Evolutionary conservation across 1,139 yeast genomes (phyloP).

Genomic region (Zhuliangozyma parablackwelliae): DNA sequence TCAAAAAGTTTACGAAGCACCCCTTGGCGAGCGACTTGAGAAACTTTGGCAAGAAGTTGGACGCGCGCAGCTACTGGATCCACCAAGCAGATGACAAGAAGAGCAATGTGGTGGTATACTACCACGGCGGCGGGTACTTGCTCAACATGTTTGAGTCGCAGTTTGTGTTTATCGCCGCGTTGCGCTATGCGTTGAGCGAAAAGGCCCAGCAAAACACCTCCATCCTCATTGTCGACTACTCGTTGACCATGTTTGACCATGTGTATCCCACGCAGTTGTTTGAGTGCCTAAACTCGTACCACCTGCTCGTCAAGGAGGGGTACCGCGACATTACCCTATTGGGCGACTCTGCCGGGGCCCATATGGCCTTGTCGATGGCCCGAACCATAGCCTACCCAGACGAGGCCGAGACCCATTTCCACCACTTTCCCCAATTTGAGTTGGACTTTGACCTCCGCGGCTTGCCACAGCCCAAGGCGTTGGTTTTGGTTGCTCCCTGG

Average conservation of each 20-base stretch:
- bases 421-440: conserved; percentile 17
- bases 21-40: conserved; percentile 10
- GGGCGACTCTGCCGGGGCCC: conserved; percentile 50
- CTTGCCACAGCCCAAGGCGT: conserved; percentile 26
- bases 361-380: conserved; percentile 29
- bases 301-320: conserved; percentile 22
- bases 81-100: conserved; percentile 7
- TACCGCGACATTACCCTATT: conserved; percentile 29
- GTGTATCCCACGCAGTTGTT: conserved; percentile 38
- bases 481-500: conserved; percentile 44
- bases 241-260: conserved; percentile 21
- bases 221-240: conserved; percentile 36
- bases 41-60: conserved; percentile 25
- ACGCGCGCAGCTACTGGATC: conserved; percentile 24
- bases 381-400: conserved; percentile 32
- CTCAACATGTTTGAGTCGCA: conserved; percentile 27
- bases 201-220: conserved; percentile 18
- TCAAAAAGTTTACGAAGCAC: conserved; percentile 7
- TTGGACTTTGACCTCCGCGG: conserved; percentile 9
- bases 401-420: conserved; percentile 19
- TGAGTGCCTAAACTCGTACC: conserved; percentile 28
- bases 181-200: conserved; percentile 20
- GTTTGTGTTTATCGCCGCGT: conserved; percentile 19
- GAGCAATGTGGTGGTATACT: conserved; percentile 13
- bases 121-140: conserved; percentile 46